Percentiles rank a stretch among this genome's conserved stretches.
Conservation (phyloP, 1,139 yeast species). For the Suhomyces bolitotheri region DNA sequence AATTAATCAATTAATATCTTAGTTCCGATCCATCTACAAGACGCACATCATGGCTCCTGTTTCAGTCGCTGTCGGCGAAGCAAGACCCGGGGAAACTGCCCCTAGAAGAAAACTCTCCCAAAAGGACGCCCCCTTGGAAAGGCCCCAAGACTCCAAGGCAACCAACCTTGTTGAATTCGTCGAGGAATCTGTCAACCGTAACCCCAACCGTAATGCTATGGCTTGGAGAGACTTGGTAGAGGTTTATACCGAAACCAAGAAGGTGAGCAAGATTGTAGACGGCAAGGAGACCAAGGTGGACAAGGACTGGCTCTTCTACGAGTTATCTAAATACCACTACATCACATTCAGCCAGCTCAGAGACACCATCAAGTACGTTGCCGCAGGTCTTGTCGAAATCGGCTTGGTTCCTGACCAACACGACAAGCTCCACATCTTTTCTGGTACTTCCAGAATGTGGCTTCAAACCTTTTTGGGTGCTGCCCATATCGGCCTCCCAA, state of each 20-base stretch:
- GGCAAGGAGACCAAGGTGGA: conserved; percentile 72
- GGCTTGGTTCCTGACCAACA: conserved; percentile 69
- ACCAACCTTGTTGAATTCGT: conserved; percentile 71
- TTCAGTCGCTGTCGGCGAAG: conserved; percentile 76
- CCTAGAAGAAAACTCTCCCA: conserved; percentile 76
- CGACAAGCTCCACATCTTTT: conserved; percentile 78
- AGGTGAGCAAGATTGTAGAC: conserved; percentile 71
- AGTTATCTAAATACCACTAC: conserved; percentile 70
- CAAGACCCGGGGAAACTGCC: conserved; percentile 84
- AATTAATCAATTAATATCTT: too few relatives aligned
- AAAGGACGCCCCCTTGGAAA: conserved; percentile 53
- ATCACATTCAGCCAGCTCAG: conserved; percentile 62
- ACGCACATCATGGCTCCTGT: conserved; percentile 33
- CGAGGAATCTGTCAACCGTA: conserved; percentile 60
- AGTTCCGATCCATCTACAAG: too few relatives aligned
- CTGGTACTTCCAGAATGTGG: conserved; percentile 86
- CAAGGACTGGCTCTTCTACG: conserved; percentile 87
- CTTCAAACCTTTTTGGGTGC: conserved; percentile 83
- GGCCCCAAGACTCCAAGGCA: conserved; percentile 61
- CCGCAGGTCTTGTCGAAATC: conserved; percentile 71
- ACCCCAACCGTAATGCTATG: conserved; percentile 58
- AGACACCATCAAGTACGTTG: conserved; percentile 52
- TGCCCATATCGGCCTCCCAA: conserved; percentile 74
- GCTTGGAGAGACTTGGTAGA: conserved; percentile 81
- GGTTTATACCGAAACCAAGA: conserved; percentile 73